Evolutionary conservation across 2,329 filamentous ascomycete genomes (phyloP).

Genomic region (Sphaerostilbella broomeana): DNA sequence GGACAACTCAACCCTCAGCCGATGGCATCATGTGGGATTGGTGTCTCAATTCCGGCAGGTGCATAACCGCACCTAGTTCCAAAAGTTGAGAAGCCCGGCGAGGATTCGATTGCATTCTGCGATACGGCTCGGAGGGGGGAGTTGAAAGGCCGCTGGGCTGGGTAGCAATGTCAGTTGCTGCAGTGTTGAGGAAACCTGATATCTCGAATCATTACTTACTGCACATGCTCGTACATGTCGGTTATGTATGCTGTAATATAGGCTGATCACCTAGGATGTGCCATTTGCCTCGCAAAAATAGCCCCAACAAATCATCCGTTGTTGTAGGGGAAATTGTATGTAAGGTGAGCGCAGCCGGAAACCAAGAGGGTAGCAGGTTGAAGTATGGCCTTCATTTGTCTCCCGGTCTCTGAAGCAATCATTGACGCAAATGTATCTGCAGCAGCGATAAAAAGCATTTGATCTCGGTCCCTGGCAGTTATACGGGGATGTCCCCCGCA

Average conservation of each 20-base stretch:
- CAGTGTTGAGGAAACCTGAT: conserved; percentile 1
- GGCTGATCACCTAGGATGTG: no score
- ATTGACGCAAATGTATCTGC: conserved; percentile 1
- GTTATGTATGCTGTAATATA: background rate
- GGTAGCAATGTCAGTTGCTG: background rate
- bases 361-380: no score
- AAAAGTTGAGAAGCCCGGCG: background rate
- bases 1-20: background rate
- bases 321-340: no score
- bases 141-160: background rate
- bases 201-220: conserved; percentile 1
- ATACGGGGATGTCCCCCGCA: conserved; percentile 1
- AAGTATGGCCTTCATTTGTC: no score
- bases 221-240: conserved; percentile 1
- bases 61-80: conserved; percentile 4
- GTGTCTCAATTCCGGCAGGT: background rate
- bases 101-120: background rate
- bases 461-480: conserved; percentile 4
- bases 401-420: no score
- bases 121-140: background rate
- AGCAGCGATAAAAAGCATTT: background rate
- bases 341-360: no score
- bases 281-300: no score
- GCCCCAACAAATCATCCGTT: no score
- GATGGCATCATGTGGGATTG: conserved; percentile 8